These are phyloP conservation scores for Fraxinus ornus DNA, from an alignment of 305 asterid genomes.

Conservation along the genomic window DNA sequence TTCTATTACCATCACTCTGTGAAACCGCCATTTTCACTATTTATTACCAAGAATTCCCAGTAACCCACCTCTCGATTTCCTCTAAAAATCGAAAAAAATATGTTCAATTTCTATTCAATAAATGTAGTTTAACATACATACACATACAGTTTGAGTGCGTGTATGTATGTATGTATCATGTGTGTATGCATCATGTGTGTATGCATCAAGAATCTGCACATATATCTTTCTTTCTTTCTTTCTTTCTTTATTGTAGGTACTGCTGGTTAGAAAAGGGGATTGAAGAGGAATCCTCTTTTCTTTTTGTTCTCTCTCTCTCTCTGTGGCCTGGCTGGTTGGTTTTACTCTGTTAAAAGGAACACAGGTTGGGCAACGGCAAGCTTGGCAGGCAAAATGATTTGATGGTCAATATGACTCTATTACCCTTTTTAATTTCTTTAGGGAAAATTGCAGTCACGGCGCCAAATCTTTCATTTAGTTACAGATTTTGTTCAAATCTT, in stretches of 20 bases:
- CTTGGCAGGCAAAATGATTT: slow-evolving; percentile 36
- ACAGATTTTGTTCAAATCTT: too few relatives aligned
- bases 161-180: not conserved
- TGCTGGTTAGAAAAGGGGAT: slow-evolving; percentile 19
- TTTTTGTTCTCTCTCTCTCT: not conserved
- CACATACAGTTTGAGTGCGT: not conserved
- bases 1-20: slow-evolving; percentile 58
- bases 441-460: too few relatives aligned
- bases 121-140: not conserved
- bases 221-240: slow-evolving; percentile 13
- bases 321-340: slow-evolving; percentile 28
- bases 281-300: slow-evolving; percentile 11
- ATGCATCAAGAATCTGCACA: slow-evolving; percentile 16
- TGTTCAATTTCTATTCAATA: slow-evolving; percentile 14
- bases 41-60: not conserved
- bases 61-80: slow-evolving; percentile 23
- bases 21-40: slow-evolving; percentile 47
- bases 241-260: slow-evolving; percentile 10
- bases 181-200: not conserved
- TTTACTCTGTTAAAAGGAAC: slow-evolving; percentile 27
- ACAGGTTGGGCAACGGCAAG: slow-evolving; percentile 36
- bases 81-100: not conserved
- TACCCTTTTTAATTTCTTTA: not conserved
- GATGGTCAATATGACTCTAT: slow-evolving; percentile 13
- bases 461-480: not conserved